Evolutionary conservation across 306 rosid species (phyloP), one percentile per base, ranked within the genome.

Genomic region (Prosopis cineraria): DNA sequence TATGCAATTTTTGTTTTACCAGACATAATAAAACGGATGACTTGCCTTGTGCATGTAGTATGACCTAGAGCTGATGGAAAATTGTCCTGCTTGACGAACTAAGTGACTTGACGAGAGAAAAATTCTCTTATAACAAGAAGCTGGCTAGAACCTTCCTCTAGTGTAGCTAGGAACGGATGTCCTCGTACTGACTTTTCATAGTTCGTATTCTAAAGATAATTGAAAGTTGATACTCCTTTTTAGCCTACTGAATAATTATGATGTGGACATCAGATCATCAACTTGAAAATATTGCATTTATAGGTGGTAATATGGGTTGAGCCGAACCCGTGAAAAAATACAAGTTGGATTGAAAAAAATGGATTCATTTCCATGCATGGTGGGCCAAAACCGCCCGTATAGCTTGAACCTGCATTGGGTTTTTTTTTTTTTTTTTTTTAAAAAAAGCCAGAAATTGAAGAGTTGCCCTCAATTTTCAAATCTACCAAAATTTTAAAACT

Each of bases 91-190:
- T 29, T 25, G 29, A 40, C 58, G 60, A 60, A 36, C 37, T 50
- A 37, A 74, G 52, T 79, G 78, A 71, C 67, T 68, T 73, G 70
- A 72, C 66, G 45, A 74, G 52, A 73, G n/a, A 70, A 75, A 77
- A 56, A 36, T 77, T 65, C 62, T 72, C 39, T 43, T 41, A 45
- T 56, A 71, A 43, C 71, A 48, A 41, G 10, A n/a, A 47, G 31
- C 65, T 75, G 31, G 24, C 45, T 48, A 20, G 47, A 56, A 39
- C 39, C 43, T 34, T 70, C 33, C 34, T 70, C 34, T 36, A 13
- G 9, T 66, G 72, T 58, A 75, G 43, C 25, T 37, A 24, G 44
- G 75, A 64, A 53, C 55, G 25, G 65, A 63, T n/a, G 63, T 16
- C 53, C 58, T 27, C 17, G 44, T 41, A 29, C 17, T 47, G 50